Conservation (phyloP, 1,284 basidiomycete genomes). For the Ceratobasidium sp. region DNA sequence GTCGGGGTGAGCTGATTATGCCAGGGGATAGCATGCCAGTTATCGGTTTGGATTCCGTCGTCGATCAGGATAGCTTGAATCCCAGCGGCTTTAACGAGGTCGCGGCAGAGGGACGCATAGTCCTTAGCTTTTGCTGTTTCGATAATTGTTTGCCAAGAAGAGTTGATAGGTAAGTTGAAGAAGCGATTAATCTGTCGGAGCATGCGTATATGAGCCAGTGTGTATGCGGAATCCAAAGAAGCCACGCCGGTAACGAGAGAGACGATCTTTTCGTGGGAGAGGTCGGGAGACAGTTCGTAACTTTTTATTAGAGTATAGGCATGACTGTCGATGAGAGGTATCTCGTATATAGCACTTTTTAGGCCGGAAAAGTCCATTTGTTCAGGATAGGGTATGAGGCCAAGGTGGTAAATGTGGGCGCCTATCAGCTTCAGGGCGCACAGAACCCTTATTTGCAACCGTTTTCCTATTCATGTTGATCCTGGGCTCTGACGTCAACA, state of each 20-base stretch:
- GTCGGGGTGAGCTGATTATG: slow-evolving; percentile 70
- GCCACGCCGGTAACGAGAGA: slow-evolving; percentile 73
- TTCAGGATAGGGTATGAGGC: too few species aligned
- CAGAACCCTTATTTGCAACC: too few species aligned
- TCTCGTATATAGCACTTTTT: background rate
- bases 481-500: too few species aligned
- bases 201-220: slow-evolving; percentile 71
- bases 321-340: slow-evolving; percentile 77
- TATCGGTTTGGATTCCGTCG: slow-evolving; percentile 72
- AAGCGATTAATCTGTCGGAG: slow-evolving; percentile 67
- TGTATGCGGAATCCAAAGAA: slow-evolving; percentile 66
- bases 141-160: slow-evolving; percentile 72
- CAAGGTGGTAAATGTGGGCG: too few species aligned
- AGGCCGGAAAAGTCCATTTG: background rate
- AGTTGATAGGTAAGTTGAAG: slow-evolving; percentile 53
- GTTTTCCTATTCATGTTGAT: too few species aligned
- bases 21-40: slow-evolving; percentile 68
- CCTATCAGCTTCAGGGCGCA: too few species aligned
- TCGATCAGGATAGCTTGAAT: slow-evolving; percentile 78
- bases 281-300: slow-evolving; percentile 59
- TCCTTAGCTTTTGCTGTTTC: slow-evolving; percentile 59
- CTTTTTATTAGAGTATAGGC: slow-evolving; percentile 75
- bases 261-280: slow-evolving; percentile 72
- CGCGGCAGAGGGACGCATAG: slow-evolving; percentile 70
- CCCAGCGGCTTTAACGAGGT: slow-evolving; percentile 66